phyloP scores from a whole-genome alignment of 441 rosid species.

The Adansonia grandidieri region DNA sequence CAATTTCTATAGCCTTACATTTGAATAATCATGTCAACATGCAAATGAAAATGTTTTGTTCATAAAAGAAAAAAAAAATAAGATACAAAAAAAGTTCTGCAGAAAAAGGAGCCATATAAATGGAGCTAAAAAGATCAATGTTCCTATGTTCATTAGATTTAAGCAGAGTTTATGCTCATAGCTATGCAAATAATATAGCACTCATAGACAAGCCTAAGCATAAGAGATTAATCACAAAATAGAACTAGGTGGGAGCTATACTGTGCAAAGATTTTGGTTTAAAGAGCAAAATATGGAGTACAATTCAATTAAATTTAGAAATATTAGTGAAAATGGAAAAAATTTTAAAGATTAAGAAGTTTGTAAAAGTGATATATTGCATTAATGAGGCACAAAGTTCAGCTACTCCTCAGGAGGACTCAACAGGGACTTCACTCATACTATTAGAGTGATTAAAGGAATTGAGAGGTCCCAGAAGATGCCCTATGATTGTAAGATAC shows the following conservation, averaged over 20 bases:
- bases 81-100: not conserved
- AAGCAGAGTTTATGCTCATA: not conserved
- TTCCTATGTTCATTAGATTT: not conserved
- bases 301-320: not conserved
- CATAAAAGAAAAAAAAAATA: not conserved
- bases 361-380: no score
- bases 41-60: not conserved
- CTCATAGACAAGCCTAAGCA: not conserved
- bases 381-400: no score
- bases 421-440: no score
- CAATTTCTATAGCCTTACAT: not conserved
- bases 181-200: not conserved
- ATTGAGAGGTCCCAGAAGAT: no score
- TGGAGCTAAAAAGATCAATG: not conserved
- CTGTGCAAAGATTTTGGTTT: not conserved
- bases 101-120: not conserved
- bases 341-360: no score
- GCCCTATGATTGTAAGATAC: no score
- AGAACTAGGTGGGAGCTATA: not conserved
- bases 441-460: no score
- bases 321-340: not conserved
- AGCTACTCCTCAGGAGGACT: no score
- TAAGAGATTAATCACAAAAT: not conserved
- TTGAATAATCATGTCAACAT: constrained; percentile 3
- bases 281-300: not conserved